Base-by-base conservation (phyloP, 345 rosid species). In the Salix arbutifolia region DNA sequence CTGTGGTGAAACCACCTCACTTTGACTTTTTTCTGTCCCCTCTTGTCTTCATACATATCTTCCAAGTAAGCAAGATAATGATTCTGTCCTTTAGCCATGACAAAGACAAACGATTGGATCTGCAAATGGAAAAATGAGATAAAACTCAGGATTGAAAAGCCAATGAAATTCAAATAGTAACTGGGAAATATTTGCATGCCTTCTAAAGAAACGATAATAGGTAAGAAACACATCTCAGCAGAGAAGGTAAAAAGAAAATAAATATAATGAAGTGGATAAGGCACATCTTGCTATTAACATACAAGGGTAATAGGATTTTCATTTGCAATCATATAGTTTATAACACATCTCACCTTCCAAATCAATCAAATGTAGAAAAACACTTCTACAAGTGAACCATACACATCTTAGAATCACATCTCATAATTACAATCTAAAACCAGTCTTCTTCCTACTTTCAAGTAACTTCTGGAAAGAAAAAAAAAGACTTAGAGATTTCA, bases 41-140 rank as follows among this genome's bases (percentile, higher is more conserved):
- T 89, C 83, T 89, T 92, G 89, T 95, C 97, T 85, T 92, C 99
- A 42, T 95, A 95, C 97, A 95, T 95, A 81, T 95, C 99, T 86
- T 95, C 99, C 88, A 95, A 83, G 83, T 95, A 90, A 65, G 99
- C 97, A 86, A 95, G 82, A 16, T 95, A 91, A 40, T 82, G 91
- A 82, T 85, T 89, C 70, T 95, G 92, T 66, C 87, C 97, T 86
- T 91, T 92, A 69, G 90, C 92, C 99, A 95, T 88, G 74, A 92
- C 99, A 83, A 89, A 93, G 79, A 95, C 97, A 86, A 95, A 95
- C 9, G 99, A 95, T 65, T 95, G 94, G 70, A 90, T 82, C 99
- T 95, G 88, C 65, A 79, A 38, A 71, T 68, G 61, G 80, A 62
- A 67, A 58, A 37, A 79, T 5, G 72, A 73, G 66, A 74, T 53